A percentile compares a stretch with the other conserved stretches of the same genome.
These are phyloP conservation scores for Metarhizium guizhouense DNA, from an alignment of 2,329 filamentous ascomycete genomes.

Conservation along the genomic window DNA sequence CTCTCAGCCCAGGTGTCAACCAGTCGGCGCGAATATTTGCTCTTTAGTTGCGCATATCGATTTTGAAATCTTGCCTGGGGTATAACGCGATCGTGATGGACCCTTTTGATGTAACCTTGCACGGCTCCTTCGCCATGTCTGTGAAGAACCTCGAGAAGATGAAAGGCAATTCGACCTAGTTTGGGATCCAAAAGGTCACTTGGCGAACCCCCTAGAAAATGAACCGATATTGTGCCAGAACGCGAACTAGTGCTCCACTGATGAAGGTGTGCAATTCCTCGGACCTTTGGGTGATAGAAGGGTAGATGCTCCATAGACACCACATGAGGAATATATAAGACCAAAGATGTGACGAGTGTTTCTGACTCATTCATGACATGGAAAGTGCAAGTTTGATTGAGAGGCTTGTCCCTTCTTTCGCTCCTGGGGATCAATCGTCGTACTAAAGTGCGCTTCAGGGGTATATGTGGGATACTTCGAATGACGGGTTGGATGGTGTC, in stretches of 20 bases:
- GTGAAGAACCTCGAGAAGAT: conserved; percentile 58
- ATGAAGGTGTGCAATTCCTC: conserved; percentile 67
- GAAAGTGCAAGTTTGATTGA: conserved; percentile 78
- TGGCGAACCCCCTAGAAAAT: conserved; percentile 45
- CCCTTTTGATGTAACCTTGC: conserved; percentile 67
- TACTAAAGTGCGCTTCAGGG: conserved; percentile 56
- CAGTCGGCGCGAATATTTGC: conserved; percentile 63
- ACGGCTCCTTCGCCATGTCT: conserved; percentile 63
- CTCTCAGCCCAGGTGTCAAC: conserved; percentile 74
- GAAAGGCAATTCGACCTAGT: conserved; percentile 57
- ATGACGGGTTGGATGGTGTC: conserved; percentile 3
- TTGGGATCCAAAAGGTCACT: conserved; percentile 29
- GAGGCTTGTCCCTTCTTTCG: conserved; percentile 59
- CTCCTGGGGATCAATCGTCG: conserved; percentile 77
- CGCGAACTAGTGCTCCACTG: conserved; percentile 40
- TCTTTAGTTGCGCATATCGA: conserved; percentile 72
- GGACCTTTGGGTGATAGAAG: conserved; percentile 79
- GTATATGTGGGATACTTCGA: conserved; percentile 16
- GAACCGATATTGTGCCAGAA: conserved; percentile 46
- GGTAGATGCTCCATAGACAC: conserved; percentile 57
- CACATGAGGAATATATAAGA: conserved; percentile 73
- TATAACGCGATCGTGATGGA: conserved; percentile 74
- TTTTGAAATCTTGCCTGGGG: conserved; percentile 71
- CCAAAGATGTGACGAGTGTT: conserved; percentile 24
- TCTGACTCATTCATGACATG: conserved; percentile 32